Conservation (phyloP, 2,329 filamentous ascomycete species). For the Aspergillus amoenus region DNA sequence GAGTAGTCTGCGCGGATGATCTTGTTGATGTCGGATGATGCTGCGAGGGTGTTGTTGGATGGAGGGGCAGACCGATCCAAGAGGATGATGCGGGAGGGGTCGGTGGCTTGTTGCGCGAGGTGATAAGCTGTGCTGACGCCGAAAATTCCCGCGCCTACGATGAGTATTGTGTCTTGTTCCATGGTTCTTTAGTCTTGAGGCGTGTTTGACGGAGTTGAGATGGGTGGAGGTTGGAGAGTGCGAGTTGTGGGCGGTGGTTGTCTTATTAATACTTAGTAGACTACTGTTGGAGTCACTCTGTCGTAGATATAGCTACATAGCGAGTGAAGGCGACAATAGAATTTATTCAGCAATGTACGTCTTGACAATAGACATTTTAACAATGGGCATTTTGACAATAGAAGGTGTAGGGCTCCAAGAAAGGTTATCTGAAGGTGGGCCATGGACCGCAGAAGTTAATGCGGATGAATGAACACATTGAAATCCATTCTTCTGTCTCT, state of each 20-base stretch:
- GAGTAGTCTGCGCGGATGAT: constrained; percentile 69
- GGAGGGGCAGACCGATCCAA: constrained; percentile 57
- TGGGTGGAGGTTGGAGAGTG: neutral
- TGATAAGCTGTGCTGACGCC: constrained; percentile 66
- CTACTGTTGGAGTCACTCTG: neutral
- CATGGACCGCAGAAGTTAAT: neutral
- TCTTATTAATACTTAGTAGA: neutral
- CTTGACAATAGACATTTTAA: neutral
- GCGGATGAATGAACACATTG: neutral
- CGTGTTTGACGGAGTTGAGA: neutral
- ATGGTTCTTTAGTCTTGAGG: neutral
- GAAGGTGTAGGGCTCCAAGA: neutral
- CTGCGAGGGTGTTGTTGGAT: constrained; percentile 49
- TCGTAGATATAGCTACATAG: neutral
- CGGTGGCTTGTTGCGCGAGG: constrained; percentile 53
- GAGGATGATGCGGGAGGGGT: constrained; percentile 52
- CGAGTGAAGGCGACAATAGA: neutral
- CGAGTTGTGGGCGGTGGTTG: neutral
- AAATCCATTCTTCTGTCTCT: neutral
- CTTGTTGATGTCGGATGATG: constrained; percentile 74
- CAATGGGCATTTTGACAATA: neutral
- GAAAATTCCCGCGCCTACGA: constrained; percentile 66
- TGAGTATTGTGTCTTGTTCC: constrained; percentile 41
- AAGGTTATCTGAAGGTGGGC: neutral
- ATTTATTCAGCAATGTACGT: neutral